Conservation (phyloP, 2,329 filamentous ascomycete genomes). For the Aureobasidium sp. region DNA sequence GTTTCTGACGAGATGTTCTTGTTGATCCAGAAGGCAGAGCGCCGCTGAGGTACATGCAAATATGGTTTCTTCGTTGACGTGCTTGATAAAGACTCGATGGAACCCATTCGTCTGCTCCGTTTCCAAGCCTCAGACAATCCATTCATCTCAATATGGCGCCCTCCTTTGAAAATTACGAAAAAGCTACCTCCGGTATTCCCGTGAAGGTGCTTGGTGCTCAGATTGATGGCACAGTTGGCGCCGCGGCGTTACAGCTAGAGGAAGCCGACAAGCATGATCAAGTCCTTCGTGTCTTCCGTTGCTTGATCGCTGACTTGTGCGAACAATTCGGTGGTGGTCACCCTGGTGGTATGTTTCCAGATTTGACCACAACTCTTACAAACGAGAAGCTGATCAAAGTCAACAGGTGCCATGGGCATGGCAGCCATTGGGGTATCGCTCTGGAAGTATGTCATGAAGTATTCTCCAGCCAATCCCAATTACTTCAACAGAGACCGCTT, state of each 20-base stretch:
- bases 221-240: conserved; percentile 17
- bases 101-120: background rate
- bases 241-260: conserved; percentile 22
- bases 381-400: background rate
- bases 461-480: conserved; percentile 47
- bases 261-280: conserved; percentile 33
- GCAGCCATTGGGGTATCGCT: conserved; percentile 55
- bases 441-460: conserved; percentile 58
- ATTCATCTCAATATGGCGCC: conserved; percentile 1
- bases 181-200: conserved; percentile 10
- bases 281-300: conserved; percentile 54
- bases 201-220: conserved; percentile 23
- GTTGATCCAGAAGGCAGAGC: background rate
- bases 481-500: conserved; percentile 59
- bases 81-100: background rate
- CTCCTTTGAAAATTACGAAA: conserved; percentile 10
- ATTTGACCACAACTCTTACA: background rate
- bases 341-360: conserved; percentile 42
- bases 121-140: background rate
- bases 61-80: background rate
- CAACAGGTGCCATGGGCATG: conserved; percentile 48
- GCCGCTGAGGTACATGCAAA: background rate
- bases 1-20: background rate
- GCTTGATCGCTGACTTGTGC: conserved; percentile 60
- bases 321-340: conserved; percentile 65